Evolutionary conservation across 2,329 filamentous ascomycete species (phyloP).

Genomic region (Penicillium sp.): DNA sequence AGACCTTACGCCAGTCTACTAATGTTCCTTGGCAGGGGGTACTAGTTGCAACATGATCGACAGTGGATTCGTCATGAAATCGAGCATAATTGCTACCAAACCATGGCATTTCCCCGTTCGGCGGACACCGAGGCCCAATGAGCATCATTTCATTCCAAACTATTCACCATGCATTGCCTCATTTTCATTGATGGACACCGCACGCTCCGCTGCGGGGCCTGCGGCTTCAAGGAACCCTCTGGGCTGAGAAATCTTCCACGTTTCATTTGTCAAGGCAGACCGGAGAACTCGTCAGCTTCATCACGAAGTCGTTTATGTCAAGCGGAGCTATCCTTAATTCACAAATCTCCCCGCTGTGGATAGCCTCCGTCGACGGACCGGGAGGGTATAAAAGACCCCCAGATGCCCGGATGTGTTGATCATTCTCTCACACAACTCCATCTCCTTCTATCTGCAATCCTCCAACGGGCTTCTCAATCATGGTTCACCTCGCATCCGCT

Average conservation of each 20-base stretch:
- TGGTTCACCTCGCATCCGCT: slow-evolving; percentile 24
- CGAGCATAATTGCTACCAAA: not conserved
- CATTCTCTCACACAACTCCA: not conserved
- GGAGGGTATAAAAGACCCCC: slow-evolving; percentile 1
- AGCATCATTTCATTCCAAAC: not conserved
- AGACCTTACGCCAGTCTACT: not conserved
- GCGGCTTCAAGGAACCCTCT: not conserved
- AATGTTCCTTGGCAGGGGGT: slow-evolving; percentile 4
- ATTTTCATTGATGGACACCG: not conserved
- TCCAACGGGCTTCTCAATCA: slow-evolving; percentile 2
- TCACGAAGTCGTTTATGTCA: not conserved
- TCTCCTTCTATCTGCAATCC: not conserved
- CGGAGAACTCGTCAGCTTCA: not conserved
- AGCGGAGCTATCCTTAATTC: not conserved
- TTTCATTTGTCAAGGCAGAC: slow-evolving; percentile 11
- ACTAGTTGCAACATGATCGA: slow-evolving; percentile 2
- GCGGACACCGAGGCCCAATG: slow-evolving; percentile 4
- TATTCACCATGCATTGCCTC: not conserved
- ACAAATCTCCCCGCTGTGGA: not conserved
- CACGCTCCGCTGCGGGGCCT: slow-evolving; percentile 9
- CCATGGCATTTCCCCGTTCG: not conserved
- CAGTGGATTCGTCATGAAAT: not conserved
- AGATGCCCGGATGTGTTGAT: not conserved
- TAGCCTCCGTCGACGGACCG: not conserved
- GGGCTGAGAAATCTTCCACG: slow-evolving; percentile 11